phyloP scores from a whole-genome alignment of 768 basidiomycete genomes.

The Termitomyces sp. region DNA sequence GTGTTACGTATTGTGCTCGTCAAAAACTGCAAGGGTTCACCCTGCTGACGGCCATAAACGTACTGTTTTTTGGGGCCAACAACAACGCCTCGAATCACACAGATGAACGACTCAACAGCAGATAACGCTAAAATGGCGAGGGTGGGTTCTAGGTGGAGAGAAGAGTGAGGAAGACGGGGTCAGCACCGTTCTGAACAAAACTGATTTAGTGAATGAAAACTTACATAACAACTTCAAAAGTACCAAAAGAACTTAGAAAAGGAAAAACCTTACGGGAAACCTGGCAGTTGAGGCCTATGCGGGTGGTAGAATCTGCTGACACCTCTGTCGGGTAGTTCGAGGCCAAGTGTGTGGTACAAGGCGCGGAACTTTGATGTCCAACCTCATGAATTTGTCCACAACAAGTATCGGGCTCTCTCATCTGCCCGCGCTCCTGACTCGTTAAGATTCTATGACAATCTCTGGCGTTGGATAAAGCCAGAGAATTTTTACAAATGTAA shows the following conservation, averaged over 20 bases:
- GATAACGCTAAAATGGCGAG: background rate
- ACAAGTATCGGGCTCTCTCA: slow-evolving; percentile 15
- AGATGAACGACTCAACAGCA: slow-evolving; percentile 3
- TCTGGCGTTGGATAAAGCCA: slow-evolving; percentile 10
- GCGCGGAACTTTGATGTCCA: slow-evolving; percentile 14
- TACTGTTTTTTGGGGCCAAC: slow-evolving; percentile 2
- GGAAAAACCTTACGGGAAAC: slow-evolving; percentile 6
- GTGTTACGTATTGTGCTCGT: slow-evolving; percentile 26
- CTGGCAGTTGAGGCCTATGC: slow-evolving; percentile 2
- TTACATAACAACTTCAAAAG: slow-evolving; percentile 24
- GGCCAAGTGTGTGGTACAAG: slow-evolving; percentile 8
- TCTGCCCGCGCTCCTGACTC: slow-evolving; percentile 11
- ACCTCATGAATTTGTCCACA: slow-evolving; percentile 14
- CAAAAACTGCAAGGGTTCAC: slow-evolving; percentile 28
- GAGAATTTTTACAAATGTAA: slow-evolving; percentile 11
- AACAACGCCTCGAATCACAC: slow-evolving; percentile 14
- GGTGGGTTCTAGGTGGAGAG: slow-evolving; percentile 3
- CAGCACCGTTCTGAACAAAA: slow-evolving; percentile 10
- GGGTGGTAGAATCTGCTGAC: slow-evolving; percentile 3
- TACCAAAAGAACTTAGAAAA: slow-evolving; percentile 6
- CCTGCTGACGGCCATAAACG: slow-evolving; percentile 12
- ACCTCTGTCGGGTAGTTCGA: slow-evolving; percentile 8
- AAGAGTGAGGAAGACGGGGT: slow-evolving; percentile 8
- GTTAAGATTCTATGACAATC: slow-evolving; percentile 10
- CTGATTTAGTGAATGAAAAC: slow-evolving; percentile 17